phyloP scores from a whole-genome alignment of 2,329 filamentous ascomycete genomes.

The Fusarium continuum region DNA sequence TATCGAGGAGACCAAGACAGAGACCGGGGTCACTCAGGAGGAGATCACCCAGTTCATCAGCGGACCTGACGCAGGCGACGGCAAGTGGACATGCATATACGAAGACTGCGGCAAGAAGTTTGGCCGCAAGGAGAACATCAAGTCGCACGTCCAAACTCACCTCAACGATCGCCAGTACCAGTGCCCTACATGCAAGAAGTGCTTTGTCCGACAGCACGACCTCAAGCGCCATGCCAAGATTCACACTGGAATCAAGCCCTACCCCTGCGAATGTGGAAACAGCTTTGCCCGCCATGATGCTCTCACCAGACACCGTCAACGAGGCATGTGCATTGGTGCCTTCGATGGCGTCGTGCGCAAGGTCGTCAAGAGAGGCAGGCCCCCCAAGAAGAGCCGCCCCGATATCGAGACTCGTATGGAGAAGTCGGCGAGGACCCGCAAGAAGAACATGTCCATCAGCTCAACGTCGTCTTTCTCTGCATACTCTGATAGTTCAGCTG shows the following conservation, averaged over 20 bases:
- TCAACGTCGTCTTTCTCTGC: constrained; percentile 64
- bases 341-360: constrained; percentile 79
- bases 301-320: constrained; percentile 90
- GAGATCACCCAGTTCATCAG: constrained; percentile 81
- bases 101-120: constrained; percentile 88
- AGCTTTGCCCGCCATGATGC: constrained; percentile 96
- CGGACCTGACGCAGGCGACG: constrained; percentile 75
- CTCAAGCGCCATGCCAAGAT: constrained; percentile 98
- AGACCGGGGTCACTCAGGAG: constrained; percentile 87
- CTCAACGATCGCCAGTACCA: constrained; percentile 95
- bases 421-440: constrained; percentile 65
- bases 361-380: constrained; percentile 69
- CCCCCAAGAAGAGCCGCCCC: constrained; percentile 66
- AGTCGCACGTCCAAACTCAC: constrained; percentile 97
- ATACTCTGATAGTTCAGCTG: constrained; percentile 65
- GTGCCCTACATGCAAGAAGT: constrained; percentile 92
- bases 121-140: constrained; percentile 98
- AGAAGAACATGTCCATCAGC: constrained; percentile 61
- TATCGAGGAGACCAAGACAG: constrained; percentile 71
- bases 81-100: constrained; percentile 81
- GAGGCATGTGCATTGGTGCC: constrained; percentile 95
- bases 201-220: constrained; percentile 96
- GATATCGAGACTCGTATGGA: constrained; percentile 65
- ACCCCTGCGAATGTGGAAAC: constrained; percentile 93
- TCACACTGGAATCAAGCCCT: constrained; percentile 94